phyloP scores from a whole-genome alignment of 2,329 filamentous ascomycete species.

The Hyphodiscus sp. region DNA sequence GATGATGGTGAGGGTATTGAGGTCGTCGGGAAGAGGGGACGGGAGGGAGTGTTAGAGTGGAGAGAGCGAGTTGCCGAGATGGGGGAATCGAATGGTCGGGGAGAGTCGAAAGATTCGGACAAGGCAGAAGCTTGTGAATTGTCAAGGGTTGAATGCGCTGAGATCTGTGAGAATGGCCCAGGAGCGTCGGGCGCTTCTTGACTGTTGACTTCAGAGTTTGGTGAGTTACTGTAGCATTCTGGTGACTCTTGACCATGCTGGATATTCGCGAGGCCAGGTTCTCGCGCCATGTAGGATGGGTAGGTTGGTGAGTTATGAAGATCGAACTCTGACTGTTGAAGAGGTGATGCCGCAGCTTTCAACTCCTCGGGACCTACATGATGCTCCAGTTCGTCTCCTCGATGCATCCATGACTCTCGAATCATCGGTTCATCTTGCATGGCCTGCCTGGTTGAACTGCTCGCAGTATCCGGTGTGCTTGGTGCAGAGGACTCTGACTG shows the following conservation, averaged over 20 bases:
- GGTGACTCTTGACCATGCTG: background rate
- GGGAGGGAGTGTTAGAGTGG: too few relatives aligned
- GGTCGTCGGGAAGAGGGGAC: background rate
- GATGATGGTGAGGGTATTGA: background rate
- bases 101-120: too few relatives aligned
- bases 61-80: too few relatives aligned
- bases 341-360: background rate
- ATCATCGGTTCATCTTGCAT: constrained; percentile 12
- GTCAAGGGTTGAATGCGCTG: too few relatives aligned
- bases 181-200: too few relatives aligned
- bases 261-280: constrained; percentile 8
- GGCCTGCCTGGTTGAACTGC: constrained; percentile 9
- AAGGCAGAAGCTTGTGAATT: too few relatives aligned
- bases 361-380: background rate
- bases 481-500: constrained; percentile 11
- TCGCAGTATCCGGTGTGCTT: constrained; percentile 12
- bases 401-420: constrained; percentile 8
- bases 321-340: background rate
- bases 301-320: background rate
- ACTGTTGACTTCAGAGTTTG: background rate
- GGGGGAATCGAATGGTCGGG: too few relatives aligned
- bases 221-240: background rate
- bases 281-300: constrained; percentile 10
- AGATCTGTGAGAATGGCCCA: background rate
- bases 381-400: constrained; percentile 7